Conservation (phyloP, 106 monocot species). For the Posidonia australis region DNA sequence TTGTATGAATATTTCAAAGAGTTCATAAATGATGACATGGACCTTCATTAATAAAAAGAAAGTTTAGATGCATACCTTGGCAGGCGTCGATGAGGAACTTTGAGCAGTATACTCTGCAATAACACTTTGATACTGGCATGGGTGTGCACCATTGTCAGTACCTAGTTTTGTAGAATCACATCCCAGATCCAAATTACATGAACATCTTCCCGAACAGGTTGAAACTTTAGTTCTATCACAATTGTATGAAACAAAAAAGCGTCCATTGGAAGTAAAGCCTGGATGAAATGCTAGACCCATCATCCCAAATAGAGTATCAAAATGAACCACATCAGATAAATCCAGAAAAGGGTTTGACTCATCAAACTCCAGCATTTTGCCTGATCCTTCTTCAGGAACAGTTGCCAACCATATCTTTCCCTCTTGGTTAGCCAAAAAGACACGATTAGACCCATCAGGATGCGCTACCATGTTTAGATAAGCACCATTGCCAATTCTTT, state of each 20-base stretch:
- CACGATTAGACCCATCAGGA: slow-evolving; percentile 91
- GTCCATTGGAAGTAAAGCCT: slow-evolving; percentile 62
- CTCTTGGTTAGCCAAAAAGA: slow-evolving; percentile 64
- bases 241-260: slow-evolving; percentile 70
- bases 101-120: slow-evolving; percentile 31
- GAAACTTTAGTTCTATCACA: slow-evolving; percentile 31
- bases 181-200: slow-evolving; percentile 34
- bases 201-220: slow-evolving; percentile 69
- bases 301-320: slow-evolving; percentile 53
- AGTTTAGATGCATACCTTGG: slow-evolving; percentile 25
- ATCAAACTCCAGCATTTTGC: slow-evolving; percentile 41
- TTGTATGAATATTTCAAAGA: no score
- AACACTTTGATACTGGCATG: slow-evolving; percentile 82
- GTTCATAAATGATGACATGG: no score
- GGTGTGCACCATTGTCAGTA: slow-evolving; percentile 34
- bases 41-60: no score
- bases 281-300: slow-evolving; percentile 84
- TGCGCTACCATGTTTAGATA: slow-evolving; percentile 75
- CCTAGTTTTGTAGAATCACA: slow-evolving; percentile 33
- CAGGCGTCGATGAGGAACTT: slow-evolving; percentile 51
- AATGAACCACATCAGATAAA: slow-evolving; percentile 62
- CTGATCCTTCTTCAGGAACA: slow-evolving; percentile 64
- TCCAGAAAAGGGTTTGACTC: slow-evolving; percentile 75
- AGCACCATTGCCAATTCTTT: slow-evolving; percentile 70
- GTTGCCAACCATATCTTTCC: slow-evolving; percentile 89